Percentiles rank a stretch among this genome's conserved stretches.
These are phyloP conservation scores for Epithemia pelagica DNA, from an alignment of 108 stramenopile genomes.

Conservation along the genomic window DNA sequence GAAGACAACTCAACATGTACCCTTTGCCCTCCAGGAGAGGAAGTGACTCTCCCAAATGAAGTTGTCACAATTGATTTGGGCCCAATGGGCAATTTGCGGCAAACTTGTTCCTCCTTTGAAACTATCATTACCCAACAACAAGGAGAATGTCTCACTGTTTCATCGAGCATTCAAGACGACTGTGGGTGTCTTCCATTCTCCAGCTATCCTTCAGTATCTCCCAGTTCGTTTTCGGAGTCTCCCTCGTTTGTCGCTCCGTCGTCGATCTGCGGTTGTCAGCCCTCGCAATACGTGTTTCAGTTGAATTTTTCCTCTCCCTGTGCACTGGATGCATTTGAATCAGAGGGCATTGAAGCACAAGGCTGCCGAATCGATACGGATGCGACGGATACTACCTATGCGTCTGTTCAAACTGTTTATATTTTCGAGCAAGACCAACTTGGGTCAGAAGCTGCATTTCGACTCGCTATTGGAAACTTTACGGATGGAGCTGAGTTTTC, in stretches of 20 bases:
- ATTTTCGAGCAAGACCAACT: background rate
- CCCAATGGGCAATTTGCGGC: background rate
- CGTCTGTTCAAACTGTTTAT: background rate
- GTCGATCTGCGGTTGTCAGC: background rate
- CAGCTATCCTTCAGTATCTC: too few species aligned
- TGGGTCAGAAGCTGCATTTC: background rate
- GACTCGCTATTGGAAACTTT: background rate
- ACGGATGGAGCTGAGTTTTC: background rate
- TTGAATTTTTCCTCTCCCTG: background rate
- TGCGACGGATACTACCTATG: background rate
- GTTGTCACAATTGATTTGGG: background rate
- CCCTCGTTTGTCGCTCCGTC: background rate
- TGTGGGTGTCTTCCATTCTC: too few species aligned
- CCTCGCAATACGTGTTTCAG: background rate
- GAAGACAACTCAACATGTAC: background rate
- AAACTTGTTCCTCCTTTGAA: background rate
- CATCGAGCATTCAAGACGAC: too few species aligned
- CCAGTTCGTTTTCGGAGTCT: too few species aligned
- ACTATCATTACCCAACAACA: background rate
- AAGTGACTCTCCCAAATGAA: background rate
- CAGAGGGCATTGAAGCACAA: background rate
- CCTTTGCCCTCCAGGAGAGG: background rate
- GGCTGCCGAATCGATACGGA: background rate
- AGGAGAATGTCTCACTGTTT: background rate
- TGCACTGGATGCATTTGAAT: background rate